These are phyloP conservation scores for Paramyrothecium sp. DNA, from an alignment of 2,329 filamentous ascomycete species.

Conservation along the genomic window DNA sequence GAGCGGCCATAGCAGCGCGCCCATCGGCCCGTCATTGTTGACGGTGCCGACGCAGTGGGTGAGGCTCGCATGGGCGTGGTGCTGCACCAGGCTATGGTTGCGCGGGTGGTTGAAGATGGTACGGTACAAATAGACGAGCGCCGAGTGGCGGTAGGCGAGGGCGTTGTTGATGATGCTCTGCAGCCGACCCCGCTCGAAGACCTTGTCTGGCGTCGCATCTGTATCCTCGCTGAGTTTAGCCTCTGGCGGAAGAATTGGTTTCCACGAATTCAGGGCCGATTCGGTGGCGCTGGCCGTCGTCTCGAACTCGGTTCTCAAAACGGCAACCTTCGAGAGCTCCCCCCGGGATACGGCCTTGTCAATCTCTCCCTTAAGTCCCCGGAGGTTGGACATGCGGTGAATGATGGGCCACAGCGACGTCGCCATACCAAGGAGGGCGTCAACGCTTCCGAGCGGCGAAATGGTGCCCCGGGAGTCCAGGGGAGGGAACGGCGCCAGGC, in stretches of 20 bases:
- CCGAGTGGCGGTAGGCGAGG: slow-evolving; percentile 58
- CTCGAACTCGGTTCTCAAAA: slow-evolving; percentile 49
- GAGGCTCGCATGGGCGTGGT: slow-evolving; percentile 48
- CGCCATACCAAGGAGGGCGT: slow-evolving; percentile 60
- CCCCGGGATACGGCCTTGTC: slow-evolving; percentile 40
- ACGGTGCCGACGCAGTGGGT: slow-evolving; percentile 55
- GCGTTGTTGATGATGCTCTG: slow-evolving; percentile 58
- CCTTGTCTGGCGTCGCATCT: slow-evolving; percentile 18
- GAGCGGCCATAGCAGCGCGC: slow-evolving; percentile 62
- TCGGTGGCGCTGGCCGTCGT: slow-evolving; percentile 54
- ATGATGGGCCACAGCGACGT: slow-evolving; percentile 64
- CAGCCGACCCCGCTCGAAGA: slow-evolving; percentile 39
- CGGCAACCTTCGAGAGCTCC: slow-evolving; percentile 42
- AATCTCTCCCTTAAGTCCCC: slow-evolving; percentile 51
- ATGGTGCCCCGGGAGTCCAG: slow-evolving; percentile 41
- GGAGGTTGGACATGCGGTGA: slow-evolving; percentile 56
- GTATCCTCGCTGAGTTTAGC: slow-evolving; percentile 17
- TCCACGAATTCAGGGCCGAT: slow-evolving; percentile 53
- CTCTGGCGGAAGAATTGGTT: slow-evolving; percentile 46
- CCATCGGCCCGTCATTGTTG: slow-evolving; percentile 57
- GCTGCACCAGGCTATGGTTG: slow-evolving; percentile 49
- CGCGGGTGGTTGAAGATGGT: slow-evolving; percentile 49
- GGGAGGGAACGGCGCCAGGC: slow-evolving; percentile 45
- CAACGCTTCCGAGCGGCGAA: slow-evolving; percentile 51
- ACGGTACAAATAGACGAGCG: slow-evolving; percentile 57